Evolutionary conservation across 345 rosid genomes (phyloP), one percentile per base, ranked within the genome.

Genomic region (Ailanthus altissimus): DNA sequence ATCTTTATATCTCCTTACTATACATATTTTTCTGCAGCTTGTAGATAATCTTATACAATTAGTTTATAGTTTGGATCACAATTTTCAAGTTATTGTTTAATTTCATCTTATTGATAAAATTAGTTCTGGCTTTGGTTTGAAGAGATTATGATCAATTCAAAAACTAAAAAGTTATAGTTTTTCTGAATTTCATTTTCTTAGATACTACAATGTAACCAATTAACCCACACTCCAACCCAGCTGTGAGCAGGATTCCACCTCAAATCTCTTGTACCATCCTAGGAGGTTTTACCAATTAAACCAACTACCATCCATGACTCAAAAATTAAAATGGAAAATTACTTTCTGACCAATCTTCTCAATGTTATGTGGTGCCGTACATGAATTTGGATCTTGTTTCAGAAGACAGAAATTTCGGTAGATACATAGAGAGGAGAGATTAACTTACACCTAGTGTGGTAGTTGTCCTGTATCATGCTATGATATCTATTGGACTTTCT

Each of bases 31-130:
- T 71, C 71, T 8, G 14, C 56, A 2, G 42, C 67, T 43, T 15
- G n/a, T 61, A 20, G 60, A 43, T 23, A 25, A 6, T 21, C 42
- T 15, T 42, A 11, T n/a, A 16, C 26, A 13, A 18, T 15, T 28
- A 47, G 28, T n/a, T 61, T 36, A 13, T 16, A 26, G 43, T 47
- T 56, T 43, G 10, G 46, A 26, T 46, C 32, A 5, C 58, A 26
- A 7, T 70, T 75, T 54, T 45, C 20, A 62, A 70, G 13, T 43
- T 61, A 8, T n/a, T 67, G 49, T 56, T 64, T 64, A 5, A 25
- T 59, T n/a, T 45, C 26, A 15, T 75, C 72, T 59, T 75, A 10
- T 43, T 51, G 26, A 32, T 72, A 23, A 51, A 16, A 47, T 73
- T 26, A 32, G 49, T 47, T 67, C 58, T 61, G 18, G 20, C 18